Evolutionary conservation across 1,139 yeast genomes (phyloP).

Genomic region (Geotrichum klebahnii): DNA sequence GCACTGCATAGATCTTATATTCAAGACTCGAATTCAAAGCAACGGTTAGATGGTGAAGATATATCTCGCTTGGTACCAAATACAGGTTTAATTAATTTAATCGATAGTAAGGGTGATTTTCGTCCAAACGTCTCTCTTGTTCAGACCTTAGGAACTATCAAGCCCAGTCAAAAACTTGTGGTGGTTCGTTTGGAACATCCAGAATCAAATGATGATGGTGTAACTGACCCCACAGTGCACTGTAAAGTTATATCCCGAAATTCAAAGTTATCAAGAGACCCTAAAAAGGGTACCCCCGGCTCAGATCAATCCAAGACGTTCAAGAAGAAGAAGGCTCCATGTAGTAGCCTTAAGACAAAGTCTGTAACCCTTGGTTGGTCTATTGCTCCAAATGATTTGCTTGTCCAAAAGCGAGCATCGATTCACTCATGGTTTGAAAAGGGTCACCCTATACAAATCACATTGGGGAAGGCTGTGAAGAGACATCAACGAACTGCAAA

Average conservation of each 20-base stretch:
- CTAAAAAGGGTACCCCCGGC: background rate
- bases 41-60: conserved; percentile 16
- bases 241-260: conserved; percentile 11
- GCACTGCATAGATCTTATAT: no score
- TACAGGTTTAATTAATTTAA: conserved; percentile 28
- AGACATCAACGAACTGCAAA: conserved; percentile 18
- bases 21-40: background rate
- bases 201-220: conserved; percentile 24
- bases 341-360: conserved; percentile 28
- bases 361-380: conserved; percentile 37
- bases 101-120: conserved; percentile 27
- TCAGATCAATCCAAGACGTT: conserved; percentile 18
- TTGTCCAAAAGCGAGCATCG: conserved; percentile 39
- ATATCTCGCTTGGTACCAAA: conserved; percentile 30
- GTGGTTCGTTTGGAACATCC: conserved; percentile 26
- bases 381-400: conserved; percentile 36
- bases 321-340: conserved; percentile 29
- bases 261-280: background rate
- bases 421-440: conserved; percentile 34
- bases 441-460: conserved; percentile 34
- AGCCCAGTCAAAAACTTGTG: conserved; percentile 23
- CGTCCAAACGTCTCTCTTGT: conserved; percentile 23
- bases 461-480: conserved; percentile 31
- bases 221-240: conserved; percentile 19
- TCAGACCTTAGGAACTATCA: conserved; percentile 9